Base-by-base conservation (phyloP, 148 eudicot species). In the Camellia japonica region DNA sequence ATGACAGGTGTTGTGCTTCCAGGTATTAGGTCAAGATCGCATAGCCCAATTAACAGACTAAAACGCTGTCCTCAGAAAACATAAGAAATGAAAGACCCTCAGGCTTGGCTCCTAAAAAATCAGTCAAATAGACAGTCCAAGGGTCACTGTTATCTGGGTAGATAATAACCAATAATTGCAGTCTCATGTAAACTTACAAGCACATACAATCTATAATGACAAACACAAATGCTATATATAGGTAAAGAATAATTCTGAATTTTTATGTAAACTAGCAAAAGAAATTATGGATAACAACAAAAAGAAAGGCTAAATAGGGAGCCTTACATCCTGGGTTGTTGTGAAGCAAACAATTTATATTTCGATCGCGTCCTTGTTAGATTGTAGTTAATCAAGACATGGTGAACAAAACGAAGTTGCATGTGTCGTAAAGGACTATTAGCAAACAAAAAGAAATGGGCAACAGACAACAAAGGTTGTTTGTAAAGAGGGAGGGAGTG, bases 331-430 rank as follows among this genome's bases (percentile, higher is more conserved):
- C 55, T 55, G 56, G 82, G 56, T 70, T 84, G 85, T 56, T 86
- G 86, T 41, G 81, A 78, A 82, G 83, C 80, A 60, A 75, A 80
- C 44, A 79, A 69, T 73, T 56, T 75, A 61, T 82, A 81, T 46
- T 71, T 77, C 71, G 90, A 84, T 78, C 41, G 81, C 68, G 77
- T 87, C 77, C 68, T 88, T 65, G 76, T 41, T 55, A 82, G 83
- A 83, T 87, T 87, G 86, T 87, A 86, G 80, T 79, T 81, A 64
- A 66, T 73, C 19, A 93, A 83, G 72, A 85, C 82, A 76, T 91
- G 97, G 55, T 85, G 89, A 65, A 86, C 81, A 84, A 93, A 93
- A n/a, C 76, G 84, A 82, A 91, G 90, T 94, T 93, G 88, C 78
- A 84, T n/a, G 73, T 38, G 52, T 44, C 68, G 84, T 52, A 44